phyloP scores from a whole-genome alignment of 225 moss, liverwort and hornwort genomes.

The Sphagnum contortum region DNA sequence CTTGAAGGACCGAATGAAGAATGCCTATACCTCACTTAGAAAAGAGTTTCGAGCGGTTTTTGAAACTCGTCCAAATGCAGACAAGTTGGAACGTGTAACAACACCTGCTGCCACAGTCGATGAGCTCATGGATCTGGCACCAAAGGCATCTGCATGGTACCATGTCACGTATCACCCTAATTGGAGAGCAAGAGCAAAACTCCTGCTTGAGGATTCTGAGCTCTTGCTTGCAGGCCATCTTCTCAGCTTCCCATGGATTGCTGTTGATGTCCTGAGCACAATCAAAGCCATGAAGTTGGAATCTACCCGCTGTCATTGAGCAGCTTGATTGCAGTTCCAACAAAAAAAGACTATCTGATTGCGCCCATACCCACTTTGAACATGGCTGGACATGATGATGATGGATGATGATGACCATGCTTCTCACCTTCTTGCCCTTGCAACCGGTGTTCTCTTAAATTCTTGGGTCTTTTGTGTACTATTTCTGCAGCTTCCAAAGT shows the following conservation, averaged over 20 bases:
- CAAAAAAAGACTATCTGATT: too few relatives aligned
- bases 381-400: too few relatives aligned
- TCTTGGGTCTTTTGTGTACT: too few relatives aligned
- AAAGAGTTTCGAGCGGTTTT: slow-evolving; percentile 50
- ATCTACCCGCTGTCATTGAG: neutral
- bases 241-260: slow-evolving; percentile 55
- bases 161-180: slow-evolving; percentile 64
- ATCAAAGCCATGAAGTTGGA: slow-evolving; percentile 24
- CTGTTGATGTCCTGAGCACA: slow-evolving; percentile 23
- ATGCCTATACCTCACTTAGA: slow-evolving; percentile 31
- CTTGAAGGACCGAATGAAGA: slow-evolving; percentile 46
- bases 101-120: neutral
- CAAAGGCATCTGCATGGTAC: slow-evolving; percentile 80
- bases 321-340: too few relatives aligned
- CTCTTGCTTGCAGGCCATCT: slow-evolving; percentile 17
- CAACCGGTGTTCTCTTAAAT: too few relatives aligned
- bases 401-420: too few relatives aligned
- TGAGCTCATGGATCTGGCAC: slow-evolving; percentile 11
- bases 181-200: slow-evolving; percentile 37
- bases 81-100: slow-evolving; percentile 3
- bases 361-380: too few relatives aligned
- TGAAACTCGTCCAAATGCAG: neutral
- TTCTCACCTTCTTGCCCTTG: too few relatives aligned
- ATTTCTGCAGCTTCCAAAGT: too few relatives aligned
- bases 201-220: slow-evolving; percentile 18